Conservation (phyloP, 345 rosid species). For the Orychophragmus violaceus region DNA sequence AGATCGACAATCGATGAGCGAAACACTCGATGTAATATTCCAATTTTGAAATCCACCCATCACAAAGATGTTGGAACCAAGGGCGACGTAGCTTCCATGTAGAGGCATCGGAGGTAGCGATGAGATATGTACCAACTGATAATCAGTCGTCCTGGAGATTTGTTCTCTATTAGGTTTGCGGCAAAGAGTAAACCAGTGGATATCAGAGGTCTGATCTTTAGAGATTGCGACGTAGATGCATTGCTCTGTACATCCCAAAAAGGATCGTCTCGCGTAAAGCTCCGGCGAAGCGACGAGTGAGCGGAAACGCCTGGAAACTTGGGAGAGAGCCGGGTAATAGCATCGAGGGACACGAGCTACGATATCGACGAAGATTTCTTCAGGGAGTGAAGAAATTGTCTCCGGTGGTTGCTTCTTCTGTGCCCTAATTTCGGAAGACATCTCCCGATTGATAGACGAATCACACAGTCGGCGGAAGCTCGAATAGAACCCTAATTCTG, state of each 20-base stretch:
- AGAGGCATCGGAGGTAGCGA: conserved; percentile 25
- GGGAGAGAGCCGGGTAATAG: conserved; percentile 10
- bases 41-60: conserved; percentile 19
- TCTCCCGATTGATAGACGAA: background rate
- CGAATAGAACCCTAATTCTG: background rate
- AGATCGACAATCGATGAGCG: conserved; percentile 11
- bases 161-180: background rate
- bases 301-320: conserved; percentile 10
- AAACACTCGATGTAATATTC: conserved; percentile 13
- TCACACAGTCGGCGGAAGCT: background rate
- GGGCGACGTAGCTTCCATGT: conserved; percentile 12
- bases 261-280: conserved; percentile 19
- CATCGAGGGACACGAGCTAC: conserved; percentile 10
- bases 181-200: conserved; percentile 18
- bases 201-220: conserved; percentile 10
- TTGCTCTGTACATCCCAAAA: background rate
- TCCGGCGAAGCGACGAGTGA: conserved; percentile 16
- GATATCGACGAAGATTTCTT: conserved; percentile 21
- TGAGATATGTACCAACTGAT: background rate
- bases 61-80: conserved; percentile 14
- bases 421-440: conserved; percentile 24
- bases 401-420: conserved; percentile 9
- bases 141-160: background rate
- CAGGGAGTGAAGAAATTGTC: conserved; percentile 9
- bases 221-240: conserved; percentile 17